Evolutionary conservation across 2,329 filamentous ascomycete genomes (phyloP).

Genomic region (Onygena corvina): DNA sequence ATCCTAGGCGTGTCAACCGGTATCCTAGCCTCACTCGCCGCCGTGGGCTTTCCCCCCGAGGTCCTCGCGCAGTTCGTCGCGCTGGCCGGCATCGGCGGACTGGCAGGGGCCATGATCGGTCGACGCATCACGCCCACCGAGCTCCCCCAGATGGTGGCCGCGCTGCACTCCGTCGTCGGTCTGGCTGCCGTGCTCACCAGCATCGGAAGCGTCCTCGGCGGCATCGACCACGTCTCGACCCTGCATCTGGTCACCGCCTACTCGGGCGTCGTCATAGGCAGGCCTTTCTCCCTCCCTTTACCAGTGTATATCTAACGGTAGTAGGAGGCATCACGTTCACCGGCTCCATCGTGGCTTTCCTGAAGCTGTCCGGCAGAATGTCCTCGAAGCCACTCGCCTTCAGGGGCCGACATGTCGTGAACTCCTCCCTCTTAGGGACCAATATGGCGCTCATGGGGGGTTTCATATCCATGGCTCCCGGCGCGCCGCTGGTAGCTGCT

Average conservation of each 20-base stretch:
- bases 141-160: slow-evolving; percentile 78
- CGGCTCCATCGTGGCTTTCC: slow-evolving; percentile 75
- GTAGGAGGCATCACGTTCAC: slow-evolving; percentile 74
- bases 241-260: slow-evolving; percentile 79
- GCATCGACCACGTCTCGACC: slow-evolving; percentile 57
- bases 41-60: slow-evolving; percentile 67
- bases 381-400: slow-evolving; percentile 62
- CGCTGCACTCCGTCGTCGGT: slow-evolving; percentile 80
- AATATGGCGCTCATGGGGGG: slow-evolving; percentile 75
- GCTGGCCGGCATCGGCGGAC: slow-evolving; percentile 58
- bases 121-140: slow-evolving; percentile 79
- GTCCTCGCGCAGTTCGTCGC: slow-evolving; percentile 68
- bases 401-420: slow-evolving; percentile 63
- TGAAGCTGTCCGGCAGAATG: slow-evolving; percentile 76
- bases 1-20: slow-evolving; percentile 76
- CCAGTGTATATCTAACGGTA: slow-evolving; percentile 10
- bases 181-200: slow-evolving; percentile 79
- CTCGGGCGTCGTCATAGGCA: slow-evolving; percentile 68
- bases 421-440: slow-evolving; percentile 58
- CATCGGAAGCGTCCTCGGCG: slow-evolving; percentile 71
- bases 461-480: slow-evolving; percentile 70
- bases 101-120: slow-evolving; percentile 62
- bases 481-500: slow-evolving; percentile 65
- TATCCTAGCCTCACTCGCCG: slow-evolving; percentile 68
- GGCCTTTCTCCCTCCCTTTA: slow-evolving; percentile 4